A percentile compares a stretch with the other conserved stretches of the same genome.
These are phyloP conservation scores for Colletotrichum sp. DNA, from an alignment of 2,329 filamentous ascomycete genomes.

Conservation along the genomic window DNA sequence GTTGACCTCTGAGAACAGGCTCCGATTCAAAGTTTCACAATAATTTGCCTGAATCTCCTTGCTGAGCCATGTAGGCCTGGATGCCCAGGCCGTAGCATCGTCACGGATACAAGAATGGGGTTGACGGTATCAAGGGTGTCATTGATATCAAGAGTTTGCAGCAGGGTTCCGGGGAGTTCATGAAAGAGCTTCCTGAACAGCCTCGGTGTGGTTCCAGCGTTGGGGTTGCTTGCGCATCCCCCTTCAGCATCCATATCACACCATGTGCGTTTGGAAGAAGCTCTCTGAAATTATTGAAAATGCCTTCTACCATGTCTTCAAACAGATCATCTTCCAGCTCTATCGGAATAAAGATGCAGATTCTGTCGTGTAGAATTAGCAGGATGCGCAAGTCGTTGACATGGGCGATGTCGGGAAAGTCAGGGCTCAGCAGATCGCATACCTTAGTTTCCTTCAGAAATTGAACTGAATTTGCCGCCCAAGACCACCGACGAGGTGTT, in stretches of 20 bases:
- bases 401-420: background rate
- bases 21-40: background rate
- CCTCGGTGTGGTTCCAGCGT: background rate
- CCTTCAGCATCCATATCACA: background rate
- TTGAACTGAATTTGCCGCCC: background rate
- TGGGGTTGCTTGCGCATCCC: background rate
- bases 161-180: background rate
- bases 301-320: background rate
- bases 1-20: background rate
- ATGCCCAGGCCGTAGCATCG: background rate
- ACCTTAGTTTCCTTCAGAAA: too few species aligned
- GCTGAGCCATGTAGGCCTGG: background rate
- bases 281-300: background rate
- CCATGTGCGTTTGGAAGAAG: background rate
- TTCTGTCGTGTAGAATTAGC: background rate
- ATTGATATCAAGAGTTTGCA: background rate
- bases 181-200: background rate
- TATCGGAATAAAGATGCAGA: background rate
- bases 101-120: background rate
- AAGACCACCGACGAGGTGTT: background rate
- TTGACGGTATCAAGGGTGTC: background rate
- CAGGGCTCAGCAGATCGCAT: background rate
- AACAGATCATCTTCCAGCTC: background rate
- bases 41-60: background rate
- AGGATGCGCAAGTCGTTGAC: background rate